phyloP scores from a whole-genome alignment of 352 stramenopile genomes.

The Globisporangium sylvaticum region DNA sequence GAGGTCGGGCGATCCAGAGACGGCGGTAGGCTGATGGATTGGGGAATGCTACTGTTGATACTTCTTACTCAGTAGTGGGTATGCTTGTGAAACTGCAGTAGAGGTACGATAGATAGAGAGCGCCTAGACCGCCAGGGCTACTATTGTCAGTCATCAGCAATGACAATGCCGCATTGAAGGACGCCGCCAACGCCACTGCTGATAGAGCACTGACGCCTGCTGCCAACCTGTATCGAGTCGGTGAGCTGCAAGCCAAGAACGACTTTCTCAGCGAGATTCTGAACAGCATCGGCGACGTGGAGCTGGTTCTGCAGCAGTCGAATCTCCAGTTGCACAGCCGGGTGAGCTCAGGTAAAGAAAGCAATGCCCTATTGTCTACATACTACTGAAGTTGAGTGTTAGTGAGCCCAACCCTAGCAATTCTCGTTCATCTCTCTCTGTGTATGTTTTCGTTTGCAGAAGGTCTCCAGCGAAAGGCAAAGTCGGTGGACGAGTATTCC shows the following conservation, averaged over 20 bases:
- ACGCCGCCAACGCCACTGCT: neutral
- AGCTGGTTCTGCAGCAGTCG: constrained; percentile 46
- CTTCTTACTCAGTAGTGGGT: no score
- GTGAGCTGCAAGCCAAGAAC: constrained; percentile 24
- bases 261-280: constrained; percentile 62
- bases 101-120: no score
- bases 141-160: no score
- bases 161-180: neutral
- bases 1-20: no score
- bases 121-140: no score
- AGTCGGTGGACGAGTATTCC: constrained; percentile 15
- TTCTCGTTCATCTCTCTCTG: neutral
- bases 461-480: neutral
- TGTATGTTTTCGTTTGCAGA: neutral
- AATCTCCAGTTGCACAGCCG: constrained; percentile 5
- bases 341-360: neutral
- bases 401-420: neutral
- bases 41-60: no score
- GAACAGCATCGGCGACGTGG: constrained; percentile 52
- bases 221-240: neutral
- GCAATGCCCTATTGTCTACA: neutral
- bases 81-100: no score
- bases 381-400: neutral
- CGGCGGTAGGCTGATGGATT: no score
- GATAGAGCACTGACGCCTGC: neutral